Conservation (phyloP, 768 basidiomycete genomes). For the Melanogaster broomeanus region DNA sequence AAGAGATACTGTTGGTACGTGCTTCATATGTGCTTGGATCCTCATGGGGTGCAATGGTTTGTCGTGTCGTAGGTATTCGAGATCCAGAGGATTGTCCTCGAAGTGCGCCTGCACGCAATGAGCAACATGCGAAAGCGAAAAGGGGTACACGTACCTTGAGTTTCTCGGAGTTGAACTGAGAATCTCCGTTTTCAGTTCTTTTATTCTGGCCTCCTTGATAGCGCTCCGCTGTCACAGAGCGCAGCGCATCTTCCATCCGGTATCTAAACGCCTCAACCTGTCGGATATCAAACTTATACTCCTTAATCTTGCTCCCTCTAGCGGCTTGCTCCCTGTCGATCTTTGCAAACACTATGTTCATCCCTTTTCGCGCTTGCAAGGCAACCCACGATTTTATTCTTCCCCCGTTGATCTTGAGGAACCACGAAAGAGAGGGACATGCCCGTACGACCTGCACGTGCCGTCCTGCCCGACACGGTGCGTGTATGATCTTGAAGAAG, state of each 20-base stretch:
- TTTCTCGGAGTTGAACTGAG: constrained; percentile 97
- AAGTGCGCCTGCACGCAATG: constrained; percentile 78
- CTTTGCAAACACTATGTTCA: constrained; percentile 58
- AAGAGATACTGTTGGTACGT: constrained; percentile 92
- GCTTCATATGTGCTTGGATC: constrained; percentile 93
- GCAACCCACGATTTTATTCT: constrained; percentile 70
- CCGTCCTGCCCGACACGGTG: constrained; percentile 96
- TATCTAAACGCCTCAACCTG: constrained; percentile 98
- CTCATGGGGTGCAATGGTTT: constrained; percentile 90
- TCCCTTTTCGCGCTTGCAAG: constrained; percentile 73
- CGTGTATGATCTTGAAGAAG: constrained; percentile 83
- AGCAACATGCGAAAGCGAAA: not conserved
- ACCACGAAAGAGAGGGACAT: constrained; percentile 91
- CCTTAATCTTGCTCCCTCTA: constrained; percentile 61
- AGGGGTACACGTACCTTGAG: constrained; percentile 67
- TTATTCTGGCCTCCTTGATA: constrained; percentile 88
- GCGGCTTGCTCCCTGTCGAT: constrained; percentile 77
- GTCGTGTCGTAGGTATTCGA: constrained; percentile 92
- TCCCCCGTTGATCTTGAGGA: constrained; percentile 64
- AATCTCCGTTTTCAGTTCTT: constrained; percentile 91
- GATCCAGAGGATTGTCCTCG: constrained; percentile 92
- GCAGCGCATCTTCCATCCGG: constrained; percentile 94
- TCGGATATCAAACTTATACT: constrained; percentile 93
- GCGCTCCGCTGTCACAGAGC: constrained; percentile 84
- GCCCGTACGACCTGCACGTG: constrained; percentile 92